These are phyloP conservation scores for Xylariaceae sp. DNA, from an alignment of 2,329 filamentous ascomycete species.

Conservation along the genomic window DNA sequence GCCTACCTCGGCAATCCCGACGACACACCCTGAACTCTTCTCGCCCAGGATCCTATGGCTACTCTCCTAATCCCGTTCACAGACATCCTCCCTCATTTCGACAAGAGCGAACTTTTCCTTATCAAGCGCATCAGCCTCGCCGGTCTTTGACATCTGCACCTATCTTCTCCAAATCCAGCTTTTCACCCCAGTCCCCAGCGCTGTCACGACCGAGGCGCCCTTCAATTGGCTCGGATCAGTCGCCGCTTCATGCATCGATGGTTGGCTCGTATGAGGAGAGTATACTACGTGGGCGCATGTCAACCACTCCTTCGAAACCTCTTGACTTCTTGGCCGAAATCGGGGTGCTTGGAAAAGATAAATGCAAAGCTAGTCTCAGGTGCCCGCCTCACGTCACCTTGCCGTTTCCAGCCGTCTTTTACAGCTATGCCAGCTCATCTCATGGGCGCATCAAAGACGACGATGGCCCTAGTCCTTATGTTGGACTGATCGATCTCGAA, in stretches of 20 bases:
- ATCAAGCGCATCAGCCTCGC: slow-evolving; percentile 74
- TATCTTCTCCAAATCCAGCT: slow-evolving; percentile 37
- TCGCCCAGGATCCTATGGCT: slow-evolving; percentile 41
- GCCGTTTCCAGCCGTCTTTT: slow-evolving; percentile 92
- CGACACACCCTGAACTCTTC: slow-evolving; percentile 71
- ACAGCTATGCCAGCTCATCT: slow-evolving; percentile 74
- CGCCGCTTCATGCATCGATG: slow-evolving; percentile 85
- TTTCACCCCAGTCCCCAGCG: slow-evolving; percentile 48
- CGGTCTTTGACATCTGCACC: slow-evolving; percentile 66
- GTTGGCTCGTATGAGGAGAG: slow-evolving; percentile 98
- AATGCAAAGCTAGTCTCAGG: slow-evolving; percentile 78
- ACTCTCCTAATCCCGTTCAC: slow-evolving; percentile 33
- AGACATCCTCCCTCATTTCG: slow-evolving; percentile 42
- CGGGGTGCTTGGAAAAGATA: slow-evolving; percentile 82
- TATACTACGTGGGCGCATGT: slow-evolving; percentile 92
- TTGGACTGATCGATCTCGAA: slow-evolving; percentile 87
- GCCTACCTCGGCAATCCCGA: slow-evolving; percentile 41
- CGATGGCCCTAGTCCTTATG: slow-evolving; percentile 92
- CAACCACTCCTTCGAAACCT: slow-evolving; percentile 87
- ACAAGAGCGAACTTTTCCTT: slow-evolving; percentile 60
- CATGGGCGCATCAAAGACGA: slow-evolving; percentile 62
- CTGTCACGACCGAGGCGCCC: slow-evolving; percentile 57
- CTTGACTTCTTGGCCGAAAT: slow-evolving; percentile 93
- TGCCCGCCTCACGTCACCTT: slow-evolving; percentile 89
- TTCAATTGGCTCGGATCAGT: slow-evolving; percentile 69